Percentiles rank a stretch among this genome's conserved stretches.
Conservation (phyloP, 176 grass and related monocot species). For the Bothriochloa decipiens region DNA sequence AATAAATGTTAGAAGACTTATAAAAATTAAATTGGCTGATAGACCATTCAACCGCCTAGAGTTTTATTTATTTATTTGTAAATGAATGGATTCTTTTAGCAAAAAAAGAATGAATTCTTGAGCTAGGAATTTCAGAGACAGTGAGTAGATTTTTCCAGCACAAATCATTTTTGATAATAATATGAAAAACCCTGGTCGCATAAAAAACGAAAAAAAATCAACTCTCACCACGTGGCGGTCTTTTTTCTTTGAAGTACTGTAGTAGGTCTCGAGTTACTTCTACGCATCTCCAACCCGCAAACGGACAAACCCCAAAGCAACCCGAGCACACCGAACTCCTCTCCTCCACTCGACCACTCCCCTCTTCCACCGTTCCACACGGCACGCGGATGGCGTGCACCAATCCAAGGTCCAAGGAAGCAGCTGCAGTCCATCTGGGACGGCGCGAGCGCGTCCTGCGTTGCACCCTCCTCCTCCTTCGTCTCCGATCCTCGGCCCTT, state of each 20-base stretch:
- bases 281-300: neutral
- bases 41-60: too few species aligned
- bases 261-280: neutral
- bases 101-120: too few species aligned
- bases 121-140: too few species aligned
- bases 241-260: neutral
- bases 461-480: neutral
- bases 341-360: conserved; percentile 25
- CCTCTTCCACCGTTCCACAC: neutral
- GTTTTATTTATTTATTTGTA: too few species aligned
- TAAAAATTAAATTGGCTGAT: too few species aligned
- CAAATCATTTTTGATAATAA: too few species aligned
- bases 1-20: too few species aligned
- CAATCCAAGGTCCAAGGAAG: neutral
- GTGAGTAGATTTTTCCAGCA: too few species aligned
- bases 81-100: too few species aligned
- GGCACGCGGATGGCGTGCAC: conserved; percentile 36
- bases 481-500: neutral
- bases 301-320: neutral
- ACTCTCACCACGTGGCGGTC: neutral
- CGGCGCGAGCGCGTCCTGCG: neutral
- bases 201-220: too few species aligned
- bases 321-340: neutral
- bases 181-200: too few species aligned
- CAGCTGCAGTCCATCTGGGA: neutral